A percentile compares a stretch with the other conserved stretches of the same genome.
These are phyloP conservation scores for Phenoliferia sp. DNA, from an alignment of 1,284 basidiomycete genomes.

Conservation along the genomic window DNA sequence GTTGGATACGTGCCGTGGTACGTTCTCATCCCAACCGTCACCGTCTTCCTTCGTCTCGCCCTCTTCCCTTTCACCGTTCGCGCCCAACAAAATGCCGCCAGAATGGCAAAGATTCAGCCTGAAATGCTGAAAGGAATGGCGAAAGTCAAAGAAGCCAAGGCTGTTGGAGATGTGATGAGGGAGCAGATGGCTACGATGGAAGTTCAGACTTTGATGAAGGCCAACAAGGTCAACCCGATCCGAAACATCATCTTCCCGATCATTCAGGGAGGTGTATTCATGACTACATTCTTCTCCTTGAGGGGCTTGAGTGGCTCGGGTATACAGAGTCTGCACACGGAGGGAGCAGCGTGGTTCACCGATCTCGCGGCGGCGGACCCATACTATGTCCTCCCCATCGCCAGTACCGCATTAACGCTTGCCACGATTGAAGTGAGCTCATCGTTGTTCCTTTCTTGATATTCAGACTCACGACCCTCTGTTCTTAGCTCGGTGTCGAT, in stretches of 20 bases:
- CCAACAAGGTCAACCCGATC: slow-evolving; percentile 63
- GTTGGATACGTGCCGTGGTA: slow-evolving; percentile 40
- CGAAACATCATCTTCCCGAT: slow-evolving; percentile 59
- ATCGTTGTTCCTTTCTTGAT: neutral
- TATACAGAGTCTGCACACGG: slow-evolving; percentile 66
- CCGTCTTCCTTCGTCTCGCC: slow-evolving; percentile 61
- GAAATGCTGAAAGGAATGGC: slow-evolving; percentile 57
- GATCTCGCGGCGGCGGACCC: slow-evolving; percentile 78
- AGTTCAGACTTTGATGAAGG: slow-evolving; percentile 60
- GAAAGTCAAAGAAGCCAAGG: slow-evolving; percentile 50
- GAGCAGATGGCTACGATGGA: slow-evolving; percentile 55
- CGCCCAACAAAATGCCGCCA: slow-evolving; percentile 61
- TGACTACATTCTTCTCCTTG: slow-evolving; percentile 81
- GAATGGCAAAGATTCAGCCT: slow-evolving; percentile 61
- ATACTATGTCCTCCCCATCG: slow-evolving; percentile 67
- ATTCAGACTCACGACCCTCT: slow-evolving; percentile 4
- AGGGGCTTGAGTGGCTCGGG: slow-evolving; percentile 66
- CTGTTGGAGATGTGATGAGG: slow-evolving; percentile 52
- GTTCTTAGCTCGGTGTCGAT: slow-evolving; percentile 55
- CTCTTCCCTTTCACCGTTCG: slow-evolving; percentile 67
- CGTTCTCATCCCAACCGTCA: slow-evolving; percentile 60
- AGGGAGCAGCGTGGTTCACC: slow-evolving; percentile 69
- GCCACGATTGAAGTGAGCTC: slow-evolving; percentile 62
- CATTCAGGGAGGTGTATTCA: slow-evolving; percentile 70
- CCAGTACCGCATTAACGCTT: slow-evolving; percentile 61